phyloP scores from a whole-genome alignment of 1,284 basidiomycete genomes.

The Volvariella surrecta region DNA sequence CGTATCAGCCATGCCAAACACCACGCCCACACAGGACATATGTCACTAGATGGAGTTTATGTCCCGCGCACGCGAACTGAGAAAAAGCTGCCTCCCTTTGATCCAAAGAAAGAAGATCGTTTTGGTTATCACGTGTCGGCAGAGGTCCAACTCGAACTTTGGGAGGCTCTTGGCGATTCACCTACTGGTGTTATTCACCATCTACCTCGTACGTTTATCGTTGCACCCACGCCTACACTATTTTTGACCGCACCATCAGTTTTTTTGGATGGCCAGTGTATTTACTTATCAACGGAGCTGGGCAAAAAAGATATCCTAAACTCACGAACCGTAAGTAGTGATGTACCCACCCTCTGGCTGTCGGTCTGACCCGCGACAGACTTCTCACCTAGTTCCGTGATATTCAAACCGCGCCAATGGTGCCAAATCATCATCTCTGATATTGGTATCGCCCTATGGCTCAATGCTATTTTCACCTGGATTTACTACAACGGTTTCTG shows the following conservation, averaged over 20 bases:
- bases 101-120: slow-evolving; percentile 63
- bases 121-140: slow-evolving; percentile 63
- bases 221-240: too few species aligned
- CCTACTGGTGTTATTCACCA: slow-evolving; percentile 74
- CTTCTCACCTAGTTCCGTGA: slow-evolving; percentile 73
- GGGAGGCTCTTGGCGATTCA: slow-evolving; percentile 89
- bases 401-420: slow-evolving; percentile 84
- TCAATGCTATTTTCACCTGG: slow-evolving; percentile 52
- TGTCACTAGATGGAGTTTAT: slow-evolving; percentile 96
- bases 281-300: slow-evolving; percentile 79
- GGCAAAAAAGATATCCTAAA: slow-evolving; percentile 80
- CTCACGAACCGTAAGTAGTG: slow-evolving; percentile 70
- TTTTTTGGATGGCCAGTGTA: slow-evolving; percentile 92
- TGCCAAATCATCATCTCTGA: slow-evolving; percentile 80
- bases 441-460: slow-evolving; percentile 73
- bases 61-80: slow-evolving; percentile 86
- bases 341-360: not conserved
- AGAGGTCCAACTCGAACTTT: slow-evolving; percentile 70
- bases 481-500: slow-evolving; percentile 63
- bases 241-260: too few species aligned
- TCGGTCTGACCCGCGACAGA: slow-evolving; percentile 35
- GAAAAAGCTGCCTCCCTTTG: slow-evolving; percentile 52
- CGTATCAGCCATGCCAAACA: slow-evolving; percentile 95
- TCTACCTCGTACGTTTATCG: too few species aligned
- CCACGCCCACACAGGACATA: slow-evolving; percentile 91